A percentile compares a stretch with the other conserved stretches of the same genome.
Evolutionary conservation across 371 early-diverging fungal genomes (phyloP).

Genomic region (Mucor saturninus): DNA sequence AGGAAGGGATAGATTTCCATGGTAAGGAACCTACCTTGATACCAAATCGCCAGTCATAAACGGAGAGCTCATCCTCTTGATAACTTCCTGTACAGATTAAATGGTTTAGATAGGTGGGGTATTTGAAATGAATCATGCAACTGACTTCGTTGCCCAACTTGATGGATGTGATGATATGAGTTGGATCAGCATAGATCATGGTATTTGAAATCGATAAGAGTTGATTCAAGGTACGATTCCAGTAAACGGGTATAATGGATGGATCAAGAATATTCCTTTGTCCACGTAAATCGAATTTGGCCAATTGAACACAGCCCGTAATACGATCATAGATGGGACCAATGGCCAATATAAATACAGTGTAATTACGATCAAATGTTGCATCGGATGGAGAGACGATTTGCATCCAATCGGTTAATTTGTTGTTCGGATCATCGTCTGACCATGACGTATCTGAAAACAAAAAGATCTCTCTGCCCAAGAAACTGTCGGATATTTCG

Average conservation of each 20-base stretch:
- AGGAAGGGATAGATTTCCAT: slow-evolving; percentile 25
- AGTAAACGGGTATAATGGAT: slow-evolving; percentile 24
- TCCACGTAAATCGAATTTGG: slow-evolving; percentile 29
- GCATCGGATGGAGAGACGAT: slow-evolving; percentile 20
- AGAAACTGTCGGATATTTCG: slow-evolving; percentile 21
- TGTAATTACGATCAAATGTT: slow-evolving; percentile 19
- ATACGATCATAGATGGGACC: slow-evolving; percentile 29
- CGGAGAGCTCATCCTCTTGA: slow-evolving; percentile 32
- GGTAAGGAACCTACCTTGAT: slow-evolving; percentile 45
- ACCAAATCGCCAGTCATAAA: slow-evolving; percentile 41
- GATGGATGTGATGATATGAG: slow-evolving; percentile 16
- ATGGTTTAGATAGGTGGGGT: slow-evolving; percentile 38
- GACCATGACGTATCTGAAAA: slow-evolving; percentile 41
- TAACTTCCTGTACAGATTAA: slow-evolving; percentile 38
- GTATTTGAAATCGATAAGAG: not conserved
- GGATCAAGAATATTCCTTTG: slow-evolving; percentile 28
- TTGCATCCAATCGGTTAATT: slow-evolving; percentile 26
- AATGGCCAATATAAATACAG: slow-evolving; percentile 32
- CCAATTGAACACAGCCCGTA: slow-evolving; percentile 29
- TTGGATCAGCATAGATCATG: not conserved
- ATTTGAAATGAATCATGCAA: slow-evolving; percentile 42
- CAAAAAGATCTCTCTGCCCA: slow-evolving; percentile 36
- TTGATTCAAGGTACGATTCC: slow-evolving; percentile 17
- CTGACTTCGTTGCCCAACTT: slow-evolving; percentile 29
- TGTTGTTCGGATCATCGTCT: slow-evolving; percentile 3